Conservation (phyloP, 2,329 filamentous ascomycete genomes). For the Colletotrichum musae region DNA sequence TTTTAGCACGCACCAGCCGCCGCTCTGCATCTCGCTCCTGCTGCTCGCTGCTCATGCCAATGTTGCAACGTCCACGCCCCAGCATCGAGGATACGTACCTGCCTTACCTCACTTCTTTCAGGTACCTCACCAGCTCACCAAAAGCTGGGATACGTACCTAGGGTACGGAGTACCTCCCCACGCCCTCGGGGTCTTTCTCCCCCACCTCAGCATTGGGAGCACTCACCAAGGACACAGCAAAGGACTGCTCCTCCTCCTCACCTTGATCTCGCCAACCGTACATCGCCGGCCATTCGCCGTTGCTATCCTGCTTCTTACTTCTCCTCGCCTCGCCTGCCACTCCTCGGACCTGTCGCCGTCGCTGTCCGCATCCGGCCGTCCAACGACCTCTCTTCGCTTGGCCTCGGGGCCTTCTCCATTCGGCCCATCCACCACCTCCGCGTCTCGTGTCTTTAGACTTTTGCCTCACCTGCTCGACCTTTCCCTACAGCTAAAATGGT, state of each 20-base stretch:
- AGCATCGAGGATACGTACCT: neutral
- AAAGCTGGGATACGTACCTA: too few relatives aligned
- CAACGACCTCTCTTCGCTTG: slow-evolving; percentile 35
- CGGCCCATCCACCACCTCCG: slow-evolving; percentile 37
- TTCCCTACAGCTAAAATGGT: too few relatives aligned
- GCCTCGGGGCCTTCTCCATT: slow-evolving; percentile 28
- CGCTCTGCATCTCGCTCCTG: slow-evolving; percentile 30
- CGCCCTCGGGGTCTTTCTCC: too few relatives aligned
- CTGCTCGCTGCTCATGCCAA: slow-evolving; percentile 4
- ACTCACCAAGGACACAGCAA: neutral
- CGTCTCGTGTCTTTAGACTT: slow-evolving; percentile 22
- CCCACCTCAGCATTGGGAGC: too few relatives aligned
- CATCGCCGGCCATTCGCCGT: slow-evolving; percentile 10
- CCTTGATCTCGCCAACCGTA: slow-evolving; percentile 2
- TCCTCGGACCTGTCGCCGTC: slow-evolving; percentile 24
- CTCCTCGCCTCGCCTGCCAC: neutral
- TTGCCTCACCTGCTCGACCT: slow-evolving; percentile 25
- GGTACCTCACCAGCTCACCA: too few relatives aligned
- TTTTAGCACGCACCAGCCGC: slow-evolving; percentile 49
- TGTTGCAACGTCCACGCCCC: slow-evolving; percentile 1
- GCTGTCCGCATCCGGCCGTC: slow-evolving; percentile 22
- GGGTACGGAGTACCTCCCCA: too few relatives aligned
- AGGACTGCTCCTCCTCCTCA: slow-evolving; percentile 3
- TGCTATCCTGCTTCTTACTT: slow-evolving; percentile 2
- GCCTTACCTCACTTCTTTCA: neutral